These are phyloP conservation scores for Dendrocalamus sinicus DNA, from an alignment of 176 grass and related monocot genomes.

Conservation along the genomic window DNA sequence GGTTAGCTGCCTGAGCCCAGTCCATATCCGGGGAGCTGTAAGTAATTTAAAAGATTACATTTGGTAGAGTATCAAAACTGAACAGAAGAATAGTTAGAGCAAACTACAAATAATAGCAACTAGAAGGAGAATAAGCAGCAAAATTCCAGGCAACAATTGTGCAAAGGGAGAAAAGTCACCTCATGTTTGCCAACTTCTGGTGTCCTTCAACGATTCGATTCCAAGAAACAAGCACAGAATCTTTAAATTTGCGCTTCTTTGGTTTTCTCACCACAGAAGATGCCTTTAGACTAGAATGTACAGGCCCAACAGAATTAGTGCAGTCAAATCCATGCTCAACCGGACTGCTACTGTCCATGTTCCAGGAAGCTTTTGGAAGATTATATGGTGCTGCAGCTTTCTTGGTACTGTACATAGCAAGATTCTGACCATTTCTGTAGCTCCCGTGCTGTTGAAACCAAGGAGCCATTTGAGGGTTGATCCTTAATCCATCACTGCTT, in stretches of 20 bases:
- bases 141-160: not conserved
- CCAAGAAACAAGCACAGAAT: conserved; percentile 59
- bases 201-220: conserved; percentile 65
- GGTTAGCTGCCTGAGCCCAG: conserved; percentile 84
- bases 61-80: conserved; percentile 6
- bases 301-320: conserved; percentile 51
- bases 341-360: conserved; percentile 56
- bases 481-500: conserved; percentile 55
- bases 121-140: not conserved
- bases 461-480: conserved; percentile 88
- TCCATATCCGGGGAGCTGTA: conserved; percentile 63
- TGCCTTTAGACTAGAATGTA: conserved; percentile 31
- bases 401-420: conserved; percentile 53
- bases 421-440: conserved; percentile 70
- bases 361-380: conserved; percentile 64
- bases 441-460: conserved; percentile 81
- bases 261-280: conserved; percentile 41
- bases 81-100: not conserved
- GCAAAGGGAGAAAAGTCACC: conserved; percentile 56
- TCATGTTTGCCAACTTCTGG: conserved; percentile 60
- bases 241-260: conserved; percentile 79
- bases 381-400: conserved; percentile 55
- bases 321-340: conserved; percentile 64
- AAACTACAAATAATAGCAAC: not conserved
- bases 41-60: conserved; percentile 33